These are phyloP conservation scores for Fusarium beomiforme DNA, from an alignment of 2,329 filamentous ascomycete genomes.

Conservation along the genomic window DNA sequence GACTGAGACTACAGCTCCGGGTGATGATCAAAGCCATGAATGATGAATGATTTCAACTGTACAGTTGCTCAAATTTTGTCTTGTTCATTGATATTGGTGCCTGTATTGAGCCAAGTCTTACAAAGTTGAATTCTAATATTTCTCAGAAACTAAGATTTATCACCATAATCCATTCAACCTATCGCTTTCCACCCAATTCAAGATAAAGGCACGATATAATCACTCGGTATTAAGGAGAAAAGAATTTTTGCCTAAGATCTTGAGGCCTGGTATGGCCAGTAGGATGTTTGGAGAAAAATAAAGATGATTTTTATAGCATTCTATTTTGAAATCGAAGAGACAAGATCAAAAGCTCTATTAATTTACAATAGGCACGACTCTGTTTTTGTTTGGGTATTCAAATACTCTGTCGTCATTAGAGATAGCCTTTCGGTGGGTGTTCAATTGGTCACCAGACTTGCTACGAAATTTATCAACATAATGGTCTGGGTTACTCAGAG, in stretches of 20 bases:
- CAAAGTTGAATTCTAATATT: too few relatives aligned
- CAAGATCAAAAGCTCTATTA: background rate
- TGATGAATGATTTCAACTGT: background rate
- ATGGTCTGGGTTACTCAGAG: too few relatives aligned
- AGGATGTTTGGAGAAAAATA: background rate
- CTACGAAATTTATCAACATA: background rate
- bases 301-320: background rate
- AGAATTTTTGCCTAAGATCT: too few relatives aligned
- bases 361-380: background rate
- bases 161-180: too few relatives aligned
- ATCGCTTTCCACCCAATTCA: background rate
- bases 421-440: background rate
- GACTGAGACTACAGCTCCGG: background rate
- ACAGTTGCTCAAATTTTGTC: background rate
- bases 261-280: background rate
- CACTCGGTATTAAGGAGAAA: background rate
- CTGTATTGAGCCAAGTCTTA: too few relatives aligned
- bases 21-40: background rate
- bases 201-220: too few relatives aligned
- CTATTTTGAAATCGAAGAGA: fast-evolving
- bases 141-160: background rate
- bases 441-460: background rate
- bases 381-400: too few relatives aligned
- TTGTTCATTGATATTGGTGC: too few relatives aligned
- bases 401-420: background rate